Evolutionary conservation across 179 eudicot species (phyloP).

Genomic region (Gypsophila paniculata): DNA sequence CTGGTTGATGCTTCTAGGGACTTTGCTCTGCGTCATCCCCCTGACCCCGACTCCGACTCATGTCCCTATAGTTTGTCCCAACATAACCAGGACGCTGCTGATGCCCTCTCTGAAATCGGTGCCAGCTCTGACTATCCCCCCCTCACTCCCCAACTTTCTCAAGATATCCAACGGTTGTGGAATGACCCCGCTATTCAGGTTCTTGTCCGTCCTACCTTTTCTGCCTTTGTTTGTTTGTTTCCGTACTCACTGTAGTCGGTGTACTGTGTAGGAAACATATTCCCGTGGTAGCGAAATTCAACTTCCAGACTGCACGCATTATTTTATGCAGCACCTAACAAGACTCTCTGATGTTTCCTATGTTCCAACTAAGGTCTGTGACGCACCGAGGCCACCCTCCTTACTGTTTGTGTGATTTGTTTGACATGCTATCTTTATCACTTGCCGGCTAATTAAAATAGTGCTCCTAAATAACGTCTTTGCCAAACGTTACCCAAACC

Average conservation of each 20-base stretch:
- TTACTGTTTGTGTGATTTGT: constrained; percentile 4
- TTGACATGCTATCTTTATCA: too few relatives aligned
- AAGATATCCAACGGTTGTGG: constrained; percentile 72
- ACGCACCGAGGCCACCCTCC: neutral
- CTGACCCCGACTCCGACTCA: constrained; percentile 45
- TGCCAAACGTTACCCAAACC: too few relatives aligned
- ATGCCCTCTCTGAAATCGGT: constrained; percentile 78
- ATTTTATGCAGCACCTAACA: constrained; percentile 77
- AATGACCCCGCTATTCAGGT: constrained; percentile 93
- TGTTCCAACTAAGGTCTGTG: constrained; percentile 76
- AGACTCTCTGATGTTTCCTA: constrained; percentile 70
- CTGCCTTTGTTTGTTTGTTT: constrained; percentile 9
- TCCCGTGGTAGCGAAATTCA: constrained; percentile 82
- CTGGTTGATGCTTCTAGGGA: constrained; percentile 81
- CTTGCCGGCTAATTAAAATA: too few relatives aligned
- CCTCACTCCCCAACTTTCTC: constrained; percentile 62
- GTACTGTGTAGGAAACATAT: constrained; percentile 58
- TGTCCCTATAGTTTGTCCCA: constrained; percentile 56
- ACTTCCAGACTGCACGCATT: constrained; percentile 77
- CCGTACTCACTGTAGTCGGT: constrained; percentile 6
- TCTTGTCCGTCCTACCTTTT: neutral
- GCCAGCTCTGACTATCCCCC: constrained; percentile 69
- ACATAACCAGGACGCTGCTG: constrained; percentile 73
- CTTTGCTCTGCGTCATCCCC: constrained; percentile 41
- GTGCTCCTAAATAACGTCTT: neutral